phyloP scores from a whole-genome alignment of 2,329 filamentous ascomycete species.

The Stemphylium beticola region DNA sequence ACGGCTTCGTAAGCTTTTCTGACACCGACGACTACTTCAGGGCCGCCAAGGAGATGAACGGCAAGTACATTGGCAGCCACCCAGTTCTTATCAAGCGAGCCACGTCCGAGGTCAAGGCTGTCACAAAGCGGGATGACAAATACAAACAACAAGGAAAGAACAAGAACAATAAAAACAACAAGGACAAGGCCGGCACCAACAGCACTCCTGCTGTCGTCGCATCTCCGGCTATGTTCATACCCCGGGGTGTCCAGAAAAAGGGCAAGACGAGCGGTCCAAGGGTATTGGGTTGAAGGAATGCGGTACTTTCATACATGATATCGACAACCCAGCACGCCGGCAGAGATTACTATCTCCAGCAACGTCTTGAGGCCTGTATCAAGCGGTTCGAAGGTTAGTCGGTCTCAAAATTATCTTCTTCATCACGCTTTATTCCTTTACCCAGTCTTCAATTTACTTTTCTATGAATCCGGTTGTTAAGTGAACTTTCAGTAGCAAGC shows the following conservation, averaged over 20 bases:
- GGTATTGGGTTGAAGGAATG: slow-evolving; percentile 33
- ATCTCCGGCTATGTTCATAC: slow-evolving; percentile 33
- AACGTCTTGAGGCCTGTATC: background rate
- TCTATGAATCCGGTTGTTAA: background rate
- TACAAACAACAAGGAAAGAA: slow-evolving; percentile 56
- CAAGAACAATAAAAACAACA: slow-evolving; percentile 50
- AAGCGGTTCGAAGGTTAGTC: slow-evolving; percentile 2
- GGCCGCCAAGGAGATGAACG: slow-evolving; percentile 96
- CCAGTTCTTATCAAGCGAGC: slow-evolving; percentile 86
- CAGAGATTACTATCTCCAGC: background rate
- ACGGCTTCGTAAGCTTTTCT: slow-evolving; percentile 94
- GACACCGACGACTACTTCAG: slow-evolving; percentile 96
- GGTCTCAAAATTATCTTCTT: background rate
- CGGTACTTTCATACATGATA: background rate
- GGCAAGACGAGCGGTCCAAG: slow-evolving; percentile 37
- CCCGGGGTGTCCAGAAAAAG: slow-evolving; percentile 41
- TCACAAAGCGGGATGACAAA: slow-evolving; percentile 59
- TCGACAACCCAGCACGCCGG: background rate
- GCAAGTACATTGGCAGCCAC: slow-evolving; percentile 98
- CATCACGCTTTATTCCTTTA: background rate
- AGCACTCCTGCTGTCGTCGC: slow-evolving; percentile 20
- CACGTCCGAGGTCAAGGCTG: slow-evolving; percentile 87
- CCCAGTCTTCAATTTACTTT: background rate
- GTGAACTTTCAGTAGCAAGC: background rate
- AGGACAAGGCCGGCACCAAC: slow-evolving; percentile 26